Base-by-base conservation (phyloP, 371 early-diverging fungal genomes). In the Apophysomyces variabilis region DNA sequence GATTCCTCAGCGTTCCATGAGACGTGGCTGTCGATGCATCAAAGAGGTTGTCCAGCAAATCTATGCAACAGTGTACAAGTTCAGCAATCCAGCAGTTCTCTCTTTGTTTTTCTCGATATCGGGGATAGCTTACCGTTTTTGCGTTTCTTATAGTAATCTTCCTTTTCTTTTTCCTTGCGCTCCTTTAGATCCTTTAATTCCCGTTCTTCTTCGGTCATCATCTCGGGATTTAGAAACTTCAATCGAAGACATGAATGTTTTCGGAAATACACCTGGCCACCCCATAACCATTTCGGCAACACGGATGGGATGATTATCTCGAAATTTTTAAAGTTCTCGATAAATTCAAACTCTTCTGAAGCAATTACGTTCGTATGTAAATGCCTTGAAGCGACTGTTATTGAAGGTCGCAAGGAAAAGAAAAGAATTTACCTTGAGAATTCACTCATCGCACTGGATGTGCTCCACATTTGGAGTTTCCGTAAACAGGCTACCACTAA, bases 391-490 rank as follows among this genome's bases (percentile, higher is more conserved):
- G 32, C 45, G 16, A 26, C 13, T 37, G 13, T 4, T 47, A 43
- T 35, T 50, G 16, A 18, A 9, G 9, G 18, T 50, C n/a, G 62
- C 21, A 61, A 46, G 5, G 18, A 18, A 57, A 21, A 43, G 26
- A 7, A 74, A 16, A 57, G 65, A 41, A 66, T 41, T 45, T 80
- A 85, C 84, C 91, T 74, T 56, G 89, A 63, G 60, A 89, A 92
- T 78, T 95, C 95, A 56, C 85, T 80, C 75, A 94, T 83, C 8
- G 88, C 86, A 16, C 89, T 88, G 5, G 90, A 80, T 12, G 86
- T 73, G 18, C 86, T 85, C 97, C 97, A 97, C 71, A 92, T 85
- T 80, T 96, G 96, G 50, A 97, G 70, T 66, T 94, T 95, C 38
- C 98, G 84, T 59, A 97, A 67, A 68, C 95, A 94, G 64, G 92